Conservation (phyloP, 805 yeast genomes). For the Candida odintsovae region DNA sequence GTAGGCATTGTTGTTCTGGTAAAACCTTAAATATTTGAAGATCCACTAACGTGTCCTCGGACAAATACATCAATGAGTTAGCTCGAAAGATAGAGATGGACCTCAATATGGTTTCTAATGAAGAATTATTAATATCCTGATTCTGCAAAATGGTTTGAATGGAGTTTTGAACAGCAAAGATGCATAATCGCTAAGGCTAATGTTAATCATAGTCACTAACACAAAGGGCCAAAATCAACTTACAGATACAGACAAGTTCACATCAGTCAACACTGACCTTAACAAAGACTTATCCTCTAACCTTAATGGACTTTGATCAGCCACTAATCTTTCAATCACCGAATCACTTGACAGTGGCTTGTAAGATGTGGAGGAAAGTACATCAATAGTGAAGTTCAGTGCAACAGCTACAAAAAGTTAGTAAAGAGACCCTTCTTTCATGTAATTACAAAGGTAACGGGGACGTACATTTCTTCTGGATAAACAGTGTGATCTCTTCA, state of each 20-base stretch:
- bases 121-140: not conserved
- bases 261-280: not conserved
- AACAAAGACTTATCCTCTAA: not conserved
- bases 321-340: not conserved
- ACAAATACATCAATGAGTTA: slow-evolving; percentile 19
- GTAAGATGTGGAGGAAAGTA: not conserved
- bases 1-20: slow-evolving; percentile 5
- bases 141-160: not conserved
- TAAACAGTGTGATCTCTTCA: not conserved
- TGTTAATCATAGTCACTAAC: too few species aligned
- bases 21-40: slow-evolving; percentile 19
- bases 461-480: not conserved
- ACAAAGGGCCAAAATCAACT: not conserved
- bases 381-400: not conserved
- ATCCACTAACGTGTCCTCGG: slow-evolving; percentile 24
- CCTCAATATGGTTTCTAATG: not conserved
- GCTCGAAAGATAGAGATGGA: not conserved
- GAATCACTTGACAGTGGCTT: not conserved
- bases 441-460: not conserved
- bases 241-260: not conserved
- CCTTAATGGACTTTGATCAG: not conserved
- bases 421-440: not conserved
- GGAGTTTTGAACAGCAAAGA: not conserved
- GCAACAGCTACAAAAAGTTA: not conserved
- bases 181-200: not conserved